Evolutionary conservation across 176 grass and related monocot species (phyloP), one percentile per base, ranked within the genome.

Genomic region (Aegilops bicornis): DNA sequence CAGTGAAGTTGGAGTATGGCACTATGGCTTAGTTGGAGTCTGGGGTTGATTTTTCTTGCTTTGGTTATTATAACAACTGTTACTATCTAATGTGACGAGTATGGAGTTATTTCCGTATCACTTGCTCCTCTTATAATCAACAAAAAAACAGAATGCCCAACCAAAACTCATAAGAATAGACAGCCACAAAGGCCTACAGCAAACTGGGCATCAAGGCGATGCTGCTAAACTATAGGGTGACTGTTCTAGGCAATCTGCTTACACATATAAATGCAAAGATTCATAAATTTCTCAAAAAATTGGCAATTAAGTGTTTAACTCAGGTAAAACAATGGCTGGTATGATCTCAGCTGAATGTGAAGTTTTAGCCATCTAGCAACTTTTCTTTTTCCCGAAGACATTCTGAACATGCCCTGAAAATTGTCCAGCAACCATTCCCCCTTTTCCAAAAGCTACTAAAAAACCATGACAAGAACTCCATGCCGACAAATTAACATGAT

Each of bases 401-500:
- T 43, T 52, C 33, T 81, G 77, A 85, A 29, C 68, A 23, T 75
- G 27, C 16, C 63, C 9, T 80, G 19, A 60, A 19, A 76, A 20
- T 6, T 60, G 6, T 19, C 10, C 47, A 76, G 23, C 69, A 45
- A 69, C 20, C 68, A 84, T 79, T 84, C 82, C 35, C 15, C 19
- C 74, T 87, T 67, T 87, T 43, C 2, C 27, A 79, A 74, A 83
- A 87, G 45, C 61, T 69, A 61, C 58, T 76, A 68, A 67, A 82
- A 84, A 77, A 60, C 36, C 63, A 54, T 81, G 85, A 52, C 29
- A 88, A 48, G 61, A 91, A 69, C 45, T 36, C 81, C 69, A 81
- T 80, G 80, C 81, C 69, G 69, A 88, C 85, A 81, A 64, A 81
- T 84, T 61, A 79, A 74, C 76, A 80, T 76, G 24, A 83, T 90